Conservation (phyloP, 2,329 filamentous ascomycete genomes). For the Pyrenophora graminea region DNA sequence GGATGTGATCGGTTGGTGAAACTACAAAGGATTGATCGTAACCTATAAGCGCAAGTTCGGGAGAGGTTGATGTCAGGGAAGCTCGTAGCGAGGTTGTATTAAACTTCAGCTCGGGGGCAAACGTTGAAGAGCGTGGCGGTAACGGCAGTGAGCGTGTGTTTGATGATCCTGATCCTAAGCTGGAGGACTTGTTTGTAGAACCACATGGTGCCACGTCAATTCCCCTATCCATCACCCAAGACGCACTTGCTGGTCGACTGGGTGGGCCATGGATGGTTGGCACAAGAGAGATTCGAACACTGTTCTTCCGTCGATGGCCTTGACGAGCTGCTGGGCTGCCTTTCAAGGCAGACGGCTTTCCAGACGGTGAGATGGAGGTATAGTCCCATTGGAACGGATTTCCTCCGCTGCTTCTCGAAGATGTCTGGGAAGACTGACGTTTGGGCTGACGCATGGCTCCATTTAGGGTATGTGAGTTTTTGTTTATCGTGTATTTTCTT, state of each 20-base stretch:
- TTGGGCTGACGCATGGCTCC: slow-evolving; percentile 40
- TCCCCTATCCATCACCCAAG: slow-evolving; percentile 46
- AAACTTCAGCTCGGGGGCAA: slow-evolving; percentile 44
- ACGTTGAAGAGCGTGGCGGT: slow-evolving; percentile 36
- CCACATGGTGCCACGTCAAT: slow-evolving; percentile 17
- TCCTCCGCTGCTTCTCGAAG: slow-evolving; percentile 50
- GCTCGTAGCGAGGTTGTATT: slow-evolving; percentile 41
- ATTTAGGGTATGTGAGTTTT: slow-evolving; percentile 36
- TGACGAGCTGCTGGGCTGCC: slow-evolving; percentile 52
- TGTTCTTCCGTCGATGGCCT: slow-evolving; percentile 51
- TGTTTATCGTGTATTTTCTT: slow-evolving; percentile 33
- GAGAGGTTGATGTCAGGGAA: slow-evolving; percentile 49
- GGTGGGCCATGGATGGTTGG: slow-evolving; percentile 49
- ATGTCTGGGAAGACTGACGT: slow-evolving; percentile 48
- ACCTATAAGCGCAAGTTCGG: slow-evolving; percentile 44
- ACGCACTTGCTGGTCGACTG: slow-evolving; percentile 43
- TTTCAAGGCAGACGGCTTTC: slow-evolving; percentile 51
- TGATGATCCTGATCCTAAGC: slow-evolving; percentile 20
- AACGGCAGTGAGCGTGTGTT: slow-evolving; percentile 26
- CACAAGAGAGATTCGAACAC: slow-evolving; percentile 51
- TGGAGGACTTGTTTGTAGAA: slow-evolving; percentile 8
- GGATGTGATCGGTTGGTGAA: slow-evolving; percentile 17
- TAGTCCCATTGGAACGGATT: slow-evolving; percentile 54
- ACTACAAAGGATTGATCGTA: slow-evolving; percentile 34
- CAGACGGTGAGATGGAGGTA: slow-evolving; percentile 33